Base-by-base conservation (phyloP, 75 land plant genomes). In the Azolla pinnata region DNA sequence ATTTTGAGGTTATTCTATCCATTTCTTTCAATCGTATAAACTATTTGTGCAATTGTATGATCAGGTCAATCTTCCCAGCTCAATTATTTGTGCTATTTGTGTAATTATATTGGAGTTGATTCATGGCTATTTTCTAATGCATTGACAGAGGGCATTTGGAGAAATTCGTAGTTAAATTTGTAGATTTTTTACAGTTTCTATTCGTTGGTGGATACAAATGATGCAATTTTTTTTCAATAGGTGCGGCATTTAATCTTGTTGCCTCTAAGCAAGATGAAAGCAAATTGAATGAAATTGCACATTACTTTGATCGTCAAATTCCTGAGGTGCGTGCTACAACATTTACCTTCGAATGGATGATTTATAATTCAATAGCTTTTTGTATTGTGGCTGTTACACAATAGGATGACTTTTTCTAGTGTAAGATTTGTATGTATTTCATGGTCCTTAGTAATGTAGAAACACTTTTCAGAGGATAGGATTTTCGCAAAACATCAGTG, bases 241-340 rank as follows among this genome's bases (percentile, higher is more conserved):
- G 96, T 21, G 92, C 85, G 30, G 87, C 83, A 4, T 90, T 90
- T 49, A 87, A 87, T 48, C 60, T 90, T 64, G 38, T 83, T 21
- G 78, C 70, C 31, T 60, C 42, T 25, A 81, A 74, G 14, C 28
- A 57, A 46, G 96, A 89, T 46, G 40, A 66, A 16, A 44, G 21
- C 12, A 24, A 68, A 21, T 63, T 90, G 78, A 48, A 29, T 25
- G 71, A 74, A 57, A 90, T 90, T 58, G 80, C 81, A 64, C 48
- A 59, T 3, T 62, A 90, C 56, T 90, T 87, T 17, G 40, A 67
- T 45, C 56, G 56, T 55, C 2, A 65, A 28, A 70, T 81, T 27
- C 56, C 74, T n/a, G 79, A 78, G 88, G 96, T 90, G 76, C 67
- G 0, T 31, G 14, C 20, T 46, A 38, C 47, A 17, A 14, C 17